Base-by-base conservation (phyloP, 2,329 filamentous ascomycete species). In the Trematosphaeria pertusa region DNA sequence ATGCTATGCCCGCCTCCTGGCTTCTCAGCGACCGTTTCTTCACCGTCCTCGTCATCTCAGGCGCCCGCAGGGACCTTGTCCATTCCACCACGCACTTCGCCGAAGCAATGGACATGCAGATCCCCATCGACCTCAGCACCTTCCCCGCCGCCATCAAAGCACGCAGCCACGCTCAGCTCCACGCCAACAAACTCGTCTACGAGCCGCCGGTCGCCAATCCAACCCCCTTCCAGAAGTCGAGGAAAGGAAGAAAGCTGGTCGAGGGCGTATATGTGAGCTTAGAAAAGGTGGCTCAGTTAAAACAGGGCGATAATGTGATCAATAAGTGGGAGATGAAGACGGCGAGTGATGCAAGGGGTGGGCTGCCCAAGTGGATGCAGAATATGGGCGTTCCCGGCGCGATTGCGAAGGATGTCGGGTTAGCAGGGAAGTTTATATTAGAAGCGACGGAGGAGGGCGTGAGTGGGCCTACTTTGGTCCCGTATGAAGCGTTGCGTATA, bases 261-360 rank as follows among this genome's bases (percentile, higher is more conserved):
- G 69, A 80, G 21, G 88, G 81, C 3, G 74, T 76, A 8, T 91
- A 90, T 59, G 81, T 78, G 20, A 86, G 83, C 53, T 76, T 91
- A 1, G 88, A 91, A 73, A 73, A 82, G 35, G 72, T 87, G 10
- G 20, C 14, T 32, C 30, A 40, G 31, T 6, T 41, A 8, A 37
- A 46, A 5, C n/a, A 40, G 9, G 36, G 34, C 11, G 43, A 34
- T 26, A 38, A 19, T 15, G 15, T 7, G 33, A 18, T 17, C 15
- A 48, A 19, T 15, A 38, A 87, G 69, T 94, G 89, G 89, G 75
- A 87, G 47, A 92, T 93, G 87, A 87, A 84, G 7, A 92, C 88
- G 8, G 81, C 85, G 9, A 87, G 85, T 48, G 82, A 92, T 66
- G 88, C 88, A 0, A 78, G 79, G 43, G 89, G 89, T 0, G 69